phyloP scores from a whole-genome alignment of 1,284 basidiomycete genomes.

The Phlebopus sp. region DNA sequence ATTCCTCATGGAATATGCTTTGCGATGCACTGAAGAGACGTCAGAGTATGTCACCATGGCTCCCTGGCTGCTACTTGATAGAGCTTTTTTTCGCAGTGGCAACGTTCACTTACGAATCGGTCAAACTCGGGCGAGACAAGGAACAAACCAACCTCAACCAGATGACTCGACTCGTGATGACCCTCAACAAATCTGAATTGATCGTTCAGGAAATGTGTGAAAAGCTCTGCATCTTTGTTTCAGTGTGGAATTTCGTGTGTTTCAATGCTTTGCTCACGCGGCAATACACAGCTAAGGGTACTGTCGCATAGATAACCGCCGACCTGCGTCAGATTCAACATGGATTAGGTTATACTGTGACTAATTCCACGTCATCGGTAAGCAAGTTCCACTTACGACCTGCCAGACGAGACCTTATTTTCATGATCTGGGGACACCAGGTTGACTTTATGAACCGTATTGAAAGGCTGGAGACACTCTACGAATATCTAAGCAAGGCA shows the following conservation, averaged over 20 bases:
- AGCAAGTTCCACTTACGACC: constrained; percentile 1
- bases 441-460: no score
- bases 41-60: constrained; percentile 8
- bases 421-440: constrained; percentile 5
- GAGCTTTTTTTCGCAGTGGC: constrained; percentile 9
- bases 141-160: constrained; percentile 14
- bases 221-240: constrained; percentile 17
- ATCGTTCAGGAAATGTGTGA: constrained; percentile 19
- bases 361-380: constrained; percentile 16
- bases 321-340: constrained; percentile 14
- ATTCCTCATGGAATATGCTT: constrained; percentile 6
- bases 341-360: constrained; percentile 8
- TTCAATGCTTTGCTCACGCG: not conserved
- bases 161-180: constrained; percentile 11
- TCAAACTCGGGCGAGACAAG: constrained; percentile 9
- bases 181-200: constrained; percentile 9
- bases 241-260: constrained; percentile 21
- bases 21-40: constrained; percentile 5
- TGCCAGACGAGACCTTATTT: not conserved
- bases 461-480: constrained; percentile 16
- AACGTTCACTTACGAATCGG: constrained; percentile 1
- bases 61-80: not conserved
- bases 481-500: constrained; percentile 19
- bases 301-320: constrained; percentile 19
- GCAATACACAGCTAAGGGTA: not conserved